A percentile compares a stretch with the other conserved stretches of the same genome.
Evolutionary conservation across 225 moss, liverwort and hornwort species (phyloP).

Genomic region (Neckera pumila): DNA sequence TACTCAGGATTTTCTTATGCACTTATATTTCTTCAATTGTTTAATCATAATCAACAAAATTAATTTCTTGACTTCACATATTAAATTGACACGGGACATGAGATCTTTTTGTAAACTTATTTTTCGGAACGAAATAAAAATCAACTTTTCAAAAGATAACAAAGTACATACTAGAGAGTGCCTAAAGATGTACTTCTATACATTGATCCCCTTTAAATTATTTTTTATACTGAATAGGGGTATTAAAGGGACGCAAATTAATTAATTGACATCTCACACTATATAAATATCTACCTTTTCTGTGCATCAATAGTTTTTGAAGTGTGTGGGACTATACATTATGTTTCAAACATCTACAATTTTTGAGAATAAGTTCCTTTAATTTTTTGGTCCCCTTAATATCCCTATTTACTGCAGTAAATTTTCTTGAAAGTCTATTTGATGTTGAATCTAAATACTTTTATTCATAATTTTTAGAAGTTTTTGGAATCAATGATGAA

Average conservation of each 20-base stretch:
- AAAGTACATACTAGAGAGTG: background rate
- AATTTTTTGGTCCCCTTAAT: too few relatives aligned
- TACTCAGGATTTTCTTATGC: background rate
- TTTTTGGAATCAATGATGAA: background rate
- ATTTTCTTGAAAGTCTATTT: background rate
- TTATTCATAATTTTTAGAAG: background rate
- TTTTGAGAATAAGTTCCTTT: too few relatives aligned
- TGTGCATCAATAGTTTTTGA: too few relatives aligned
- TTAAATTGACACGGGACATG: accelerated
- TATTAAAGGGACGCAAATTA: too few relatives aligned
- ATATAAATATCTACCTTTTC: too few relatives aligned
- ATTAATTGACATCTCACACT: too few relatives aligned
- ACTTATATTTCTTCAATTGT: background rate
- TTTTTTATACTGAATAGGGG: too few relatives aligned
- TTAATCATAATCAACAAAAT: background rate
- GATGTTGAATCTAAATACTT: background rate
- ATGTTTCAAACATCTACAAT: too few relatives aligned
- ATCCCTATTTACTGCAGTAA: too few relatives aligned
- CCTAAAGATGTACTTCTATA: background rate
- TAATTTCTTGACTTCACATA: background rate
- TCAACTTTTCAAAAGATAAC: background rate
- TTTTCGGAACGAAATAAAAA: background rate
- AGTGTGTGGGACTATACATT: too few relatives aligned
- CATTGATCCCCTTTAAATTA: background rate
- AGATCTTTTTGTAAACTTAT: background rate